Conservation (phyloP, 805 yeast species). For the Metschnikowia cubensis region DNA sequence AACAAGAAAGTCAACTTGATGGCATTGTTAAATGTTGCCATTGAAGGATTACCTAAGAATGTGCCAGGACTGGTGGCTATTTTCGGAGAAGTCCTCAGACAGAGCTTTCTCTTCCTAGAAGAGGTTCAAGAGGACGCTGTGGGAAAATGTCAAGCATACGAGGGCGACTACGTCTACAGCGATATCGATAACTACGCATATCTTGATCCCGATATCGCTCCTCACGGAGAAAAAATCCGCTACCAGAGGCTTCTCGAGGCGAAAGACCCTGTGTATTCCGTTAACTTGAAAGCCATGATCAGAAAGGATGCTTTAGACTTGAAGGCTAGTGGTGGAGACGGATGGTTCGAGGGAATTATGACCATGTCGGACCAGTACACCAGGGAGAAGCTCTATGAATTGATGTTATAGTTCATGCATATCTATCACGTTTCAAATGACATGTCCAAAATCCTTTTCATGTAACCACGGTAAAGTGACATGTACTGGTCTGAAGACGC, state of each 20-base stretch:
- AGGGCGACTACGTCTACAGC: conserved; percentile 34
- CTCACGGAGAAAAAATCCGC: conserved; percentile 41
- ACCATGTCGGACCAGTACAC: conserved; percentile 34
- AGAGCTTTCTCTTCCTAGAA: conserved; percentile 53
- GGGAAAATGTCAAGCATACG: conserved; percentile 36
- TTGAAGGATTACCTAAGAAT: conserved; percentile 27
- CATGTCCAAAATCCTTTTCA: too few relatives aligned
- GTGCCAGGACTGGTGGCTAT: conserved; percentile 13
- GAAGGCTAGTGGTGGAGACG: conserved; percentile 20
- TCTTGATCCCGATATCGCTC: conserved; percentile 37
- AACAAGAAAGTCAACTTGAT: conserved; percentile 64
- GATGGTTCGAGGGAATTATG: conserved; percentile 34
- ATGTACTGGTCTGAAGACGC: background rate
- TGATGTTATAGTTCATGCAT: conserved; percentile 1
- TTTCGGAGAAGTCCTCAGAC: conserved; percentile 28
- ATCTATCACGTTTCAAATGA: background rate
- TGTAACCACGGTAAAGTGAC: background rate
- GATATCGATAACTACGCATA: conserved; percentile 42
- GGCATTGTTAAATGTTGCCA: conserved; percentile 53
- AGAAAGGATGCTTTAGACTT: conserved; percentile 26
- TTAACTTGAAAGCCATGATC: conserved; percentile 46
- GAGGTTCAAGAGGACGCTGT: conserved; percentile 59
- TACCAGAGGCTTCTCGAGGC: conserved; percentile 30
- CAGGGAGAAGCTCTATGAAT: conserved; percentile 26
- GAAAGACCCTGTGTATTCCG: conserved; percentile 36